Base-by-base conservation (phyloP, 129 eudicot species). In the Chrysanthemum makinoi region DNA sequence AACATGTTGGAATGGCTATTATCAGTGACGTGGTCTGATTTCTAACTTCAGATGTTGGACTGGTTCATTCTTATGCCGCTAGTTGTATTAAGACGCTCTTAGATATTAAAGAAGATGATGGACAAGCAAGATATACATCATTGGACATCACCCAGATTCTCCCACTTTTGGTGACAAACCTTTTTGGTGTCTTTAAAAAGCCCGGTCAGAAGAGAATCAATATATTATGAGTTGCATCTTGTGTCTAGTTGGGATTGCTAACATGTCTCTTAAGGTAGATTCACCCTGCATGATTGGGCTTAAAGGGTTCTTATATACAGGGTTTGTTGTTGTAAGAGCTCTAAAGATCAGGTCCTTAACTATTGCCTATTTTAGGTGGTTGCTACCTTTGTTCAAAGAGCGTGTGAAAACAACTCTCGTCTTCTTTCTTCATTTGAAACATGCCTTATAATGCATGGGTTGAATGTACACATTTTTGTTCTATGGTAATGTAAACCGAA, bases 41-140 rank as follows among this genome's bases (percentile, higher is more conserved):
- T 68, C 95, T 94, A 51, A 35, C 48, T 33, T 81, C 95, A 20
- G 96, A 89, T 69, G 82, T 88, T 9, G 89, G 89, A 74, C 93
- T 89, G 68, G 96, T 89, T 65, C 98, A 94, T 61, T 94, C 98
- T 15, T 94, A 94, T 79, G 96, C 98, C 17, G 98, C 95, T 15
- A 89, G 86, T 75, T 94, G 95, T 79, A 86, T 94, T 60, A 96
- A 94, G 69, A 94, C 89, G 64, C 93, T 89, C 3, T 79, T 94
- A 75, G 82, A 87, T 68, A 95, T 94, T 26, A 94, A 86, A 59
- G 98, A 94, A 73, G 93, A 85, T 12, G 87, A 88, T 18, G 84
- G 62, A 43, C 80, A 83, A 50, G 73, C 98, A 26, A 89, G 96
- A 65, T 94, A 89, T 74, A 71, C 90, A 22, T 81, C 96, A 46